Conservation (phyloP, 2,329 filamentous ascomycete genomes). For the Elsinoe perseae region DNA sequence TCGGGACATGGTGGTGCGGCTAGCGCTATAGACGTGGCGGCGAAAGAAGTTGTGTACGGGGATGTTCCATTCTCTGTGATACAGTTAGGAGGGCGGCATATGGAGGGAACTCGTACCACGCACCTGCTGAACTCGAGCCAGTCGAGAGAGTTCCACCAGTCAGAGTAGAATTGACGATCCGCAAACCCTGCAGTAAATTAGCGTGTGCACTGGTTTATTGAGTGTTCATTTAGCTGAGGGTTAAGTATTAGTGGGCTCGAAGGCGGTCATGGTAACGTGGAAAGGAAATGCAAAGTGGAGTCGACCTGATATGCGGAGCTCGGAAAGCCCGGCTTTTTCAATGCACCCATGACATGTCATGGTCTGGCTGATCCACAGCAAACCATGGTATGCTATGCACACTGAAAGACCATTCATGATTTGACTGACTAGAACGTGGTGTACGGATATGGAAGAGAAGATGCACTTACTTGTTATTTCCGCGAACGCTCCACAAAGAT, state of each 20-base stretch:
- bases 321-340: too few species aligned
- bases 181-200: conserved; percentile 54
- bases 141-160: conserved; percentile 67
- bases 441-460: not conserved
- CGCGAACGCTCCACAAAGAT: conserved; percentile 86
- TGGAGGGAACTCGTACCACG: not conserved
- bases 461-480: conserved; percentile 62
- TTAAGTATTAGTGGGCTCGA: too few species aligned
- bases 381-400: too few species aligned
- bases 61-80: conserved; percentile 76
- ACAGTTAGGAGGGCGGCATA: conserved; percentile 34
- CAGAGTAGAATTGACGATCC: conserved; percentile 84
- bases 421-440: too few species aligned
- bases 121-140: conserved; percentile 71
- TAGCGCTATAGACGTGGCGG: conserved; percentile 85
- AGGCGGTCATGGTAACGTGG: too few species aligned
- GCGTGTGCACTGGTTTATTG: not conserved
- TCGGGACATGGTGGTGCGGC: conserved; percentile 66
- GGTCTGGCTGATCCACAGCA: too few species aligned
- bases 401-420: too few species aligned
- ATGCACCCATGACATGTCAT: too few species aligned
- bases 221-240: too few species aligned
- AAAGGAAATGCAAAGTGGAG: too few species aligned
- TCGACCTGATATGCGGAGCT: too few species aligned
- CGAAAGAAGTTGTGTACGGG: conserved; percentile 93